A percentile compares a stretch with the other conserved stretches of the same genome.
Conservation (phyloP, 1,284 basidiomycete species). For the Ganoderma boninense region DNA sequence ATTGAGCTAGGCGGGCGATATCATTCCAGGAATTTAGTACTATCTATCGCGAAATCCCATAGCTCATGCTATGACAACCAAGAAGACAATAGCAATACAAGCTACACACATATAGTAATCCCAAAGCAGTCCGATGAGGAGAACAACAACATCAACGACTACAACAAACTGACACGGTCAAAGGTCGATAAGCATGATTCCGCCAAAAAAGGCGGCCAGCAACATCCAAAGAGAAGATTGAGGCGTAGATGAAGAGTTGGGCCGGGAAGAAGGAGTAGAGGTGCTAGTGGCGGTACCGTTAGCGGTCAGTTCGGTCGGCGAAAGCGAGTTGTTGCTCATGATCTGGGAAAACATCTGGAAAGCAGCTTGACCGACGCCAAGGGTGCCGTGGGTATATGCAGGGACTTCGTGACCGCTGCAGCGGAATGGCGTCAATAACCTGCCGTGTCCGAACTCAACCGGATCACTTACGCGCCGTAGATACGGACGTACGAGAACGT, state of each 20-base stretch:
- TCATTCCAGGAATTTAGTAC: too few species aligned
- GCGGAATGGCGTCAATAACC: neutral
- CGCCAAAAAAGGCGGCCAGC: conserved; percentile 12
- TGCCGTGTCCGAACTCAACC: neutral
- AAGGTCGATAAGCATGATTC: conserved; percentile 10
- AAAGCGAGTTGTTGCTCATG: conserved; percentile 36
- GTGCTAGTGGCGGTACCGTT: conserved; percentile 11
- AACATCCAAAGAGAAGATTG: conserved; percentile 21
- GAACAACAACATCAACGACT: neutral
- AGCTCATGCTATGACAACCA: neutral
- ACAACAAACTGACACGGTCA: neutral
- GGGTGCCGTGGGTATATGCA: conserved; percentile 35
- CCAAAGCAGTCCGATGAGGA: neutral
- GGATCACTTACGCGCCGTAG: conserved; percentile 40
- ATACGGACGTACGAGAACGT: conserved; percentile 68
- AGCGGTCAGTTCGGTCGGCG: conserved; percentile 21
- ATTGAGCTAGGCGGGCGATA: conserved; percentile 82
- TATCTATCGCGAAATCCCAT: neutral
- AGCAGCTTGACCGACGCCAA: conserved; percentile 35
- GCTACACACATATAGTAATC: neutral
- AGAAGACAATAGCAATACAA: neutral
- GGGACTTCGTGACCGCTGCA: conserved; percentile 38
- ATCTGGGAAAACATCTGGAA: conserved; percentile 40
- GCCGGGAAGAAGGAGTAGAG: conserved; percentile 12
- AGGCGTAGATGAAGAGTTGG: conserved; percentile 21